A percentile compares a stretch with the other conserved stretches of the same genome.
Evolutionary conservation across 2,329 filamentous ascomycete genomes (phyloP).

Genomic region (Xylaria sp.): DNA sequence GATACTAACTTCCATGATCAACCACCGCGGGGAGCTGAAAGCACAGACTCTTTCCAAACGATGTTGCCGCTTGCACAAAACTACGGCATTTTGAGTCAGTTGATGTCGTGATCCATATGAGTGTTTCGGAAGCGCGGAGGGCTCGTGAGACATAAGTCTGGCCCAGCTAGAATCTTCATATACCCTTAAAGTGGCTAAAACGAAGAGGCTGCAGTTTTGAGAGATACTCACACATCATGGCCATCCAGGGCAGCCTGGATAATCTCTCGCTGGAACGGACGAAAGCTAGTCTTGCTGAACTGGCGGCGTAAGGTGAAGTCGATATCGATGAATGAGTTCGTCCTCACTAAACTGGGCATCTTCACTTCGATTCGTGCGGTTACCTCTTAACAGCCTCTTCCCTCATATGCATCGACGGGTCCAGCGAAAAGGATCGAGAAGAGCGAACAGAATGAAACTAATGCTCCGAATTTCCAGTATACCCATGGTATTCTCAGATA

Average conservation of each 20-base stretch:
- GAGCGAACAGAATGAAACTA: neutral
- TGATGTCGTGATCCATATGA: neutral
- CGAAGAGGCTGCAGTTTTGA: neutral
- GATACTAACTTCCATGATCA: slow-evolving; percentile 79
- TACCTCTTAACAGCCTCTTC: neutral
- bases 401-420: slow-evolving; percentile 2
- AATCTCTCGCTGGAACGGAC: slow-evolving; percentile 87
- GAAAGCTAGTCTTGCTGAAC: slow-evolving; percentile 69
- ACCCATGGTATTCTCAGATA: neutral
- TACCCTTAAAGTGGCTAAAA: neutral
- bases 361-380: slow-evolving; percentile 2
- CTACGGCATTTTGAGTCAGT: slow-evolving; percentile 13
- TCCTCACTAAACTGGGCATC: slow-evolving; percentile 49
- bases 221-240: slow-evolving; percentile 73
- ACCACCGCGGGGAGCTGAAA: slow-evolving; percentile 92
- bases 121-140: slow-evolving; percentile 1
- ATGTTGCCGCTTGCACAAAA: slow-evolving; percentile 89
- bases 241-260: slow-evolving; percentile 83
- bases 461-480: neutral
- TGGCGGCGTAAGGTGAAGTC: slow-evolving; percentile 73
- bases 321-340: slow-evolving; percentile 60
- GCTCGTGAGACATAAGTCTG: neutral
- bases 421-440: neutral
- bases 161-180: neutral
- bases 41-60: slow-evolving; percentile 93